phyloP scores from a whole-genome alignment of 2,329 filamentous ascomycete species.

The Chaetomium strumarium region DNA sequence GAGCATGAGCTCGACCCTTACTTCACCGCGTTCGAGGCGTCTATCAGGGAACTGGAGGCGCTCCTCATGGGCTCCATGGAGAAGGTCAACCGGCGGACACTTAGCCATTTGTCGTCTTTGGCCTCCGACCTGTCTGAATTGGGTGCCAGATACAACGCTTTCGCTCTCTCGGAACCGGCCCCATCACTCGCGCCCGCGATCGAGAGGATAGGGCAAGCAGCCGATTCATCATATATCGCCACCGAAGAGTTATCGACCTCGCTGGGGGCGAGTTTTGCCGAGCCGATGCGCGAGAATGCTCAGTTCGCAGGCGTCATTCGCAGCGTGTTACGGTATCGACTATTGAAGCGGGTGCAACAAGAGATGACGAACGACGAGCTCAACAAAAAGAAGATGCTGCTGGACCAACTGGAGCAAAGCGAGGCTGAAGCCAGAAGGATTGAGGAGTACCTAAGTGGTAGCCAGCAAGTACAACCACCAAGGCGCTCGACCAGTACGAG shows the following conservation, averaged over 20 bases:
- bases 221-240: constrained; percentile 91
- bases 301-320: constrained; percentile 95
- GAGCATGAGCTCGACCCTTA: constrained; percentile 94
- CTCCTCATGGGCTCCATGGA: constrained; percentile 91
- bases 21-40: constrained; percentile 87
- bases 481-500: constrained; percentile 60
- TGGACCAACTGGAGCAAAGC: constrained; percentile 88
- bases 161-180: constrained; percentile 88
- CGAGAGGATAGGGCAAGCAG: constrained; percentile 88
- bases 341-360: constrained; percentile 91
- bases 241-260: constrained; percentile 85
- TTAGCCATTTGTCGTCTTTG: constrained; percentile 77
- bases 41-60: constrained; percentile 84
- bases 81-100: constrained; percentile 85
- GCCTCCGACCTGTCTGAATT: constrained; percentile 87
- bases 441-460: constrained; percentile 80
- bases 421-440: constrained; percentile 90
- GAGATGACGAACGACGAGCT: constrained; percentile 95
- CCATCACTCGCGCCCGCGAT: constrained; percentile 86
- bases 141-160: constrained; percentile 93
- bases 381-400: constrained; percentile 72
- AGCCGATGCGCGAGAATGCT: constrained; percentile 95
- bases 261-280: constrained; percentile 89
- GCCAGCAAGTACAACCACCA: constrained; percentile 57
- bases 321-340: constrained; percentile 78